Conservation (phyloP, 1,139 yeast species). For the Petasospora fabianii region DNA sequence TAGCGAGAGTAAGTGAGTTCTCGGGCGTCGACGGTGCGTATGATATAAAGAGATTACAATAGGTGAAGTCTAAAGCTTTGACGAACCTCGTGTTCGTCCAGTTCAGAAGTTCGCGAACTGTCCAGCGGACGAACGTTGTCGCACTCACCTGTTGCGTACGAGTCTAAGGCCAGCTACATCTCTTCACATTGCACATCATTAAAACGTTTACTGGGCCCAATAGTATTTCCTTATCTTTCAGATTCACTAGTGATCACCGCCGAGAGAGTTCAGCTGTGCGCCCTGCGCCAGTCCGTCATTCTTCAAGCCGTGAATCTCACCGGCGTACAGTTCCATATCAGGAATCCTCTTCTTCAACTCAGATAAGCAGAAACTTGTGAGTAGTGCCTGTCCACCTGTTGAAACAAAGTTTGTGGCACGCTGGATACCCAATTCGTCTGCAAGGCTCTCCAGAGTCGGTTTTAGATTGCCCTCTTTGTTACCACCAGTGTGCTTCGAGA, state of each 20-base stretch:
- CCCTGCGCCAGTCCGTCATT: slow-evolving; percentile 10
- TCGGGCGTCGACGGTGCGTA: too few species aligned
- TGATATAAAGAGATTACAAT: too few species aligned
- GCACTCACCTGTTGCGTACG: too few species aligned
- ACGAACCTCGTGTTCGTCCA: too few species aligned
- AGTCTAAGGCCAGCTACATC: too few species aligned
- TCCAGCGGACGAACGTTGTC: too few species aligned
- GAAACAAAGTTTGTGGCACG: slow-evolving; percentile 47
- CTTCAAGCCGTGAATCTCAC: slow-evolving; percentile 50
- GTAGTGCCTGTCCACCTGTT: slow-evolving; percentile 44
- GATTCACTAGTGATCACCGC: slow-evolving; percentile 4
- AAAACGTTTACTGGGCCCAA: too few species aligned
- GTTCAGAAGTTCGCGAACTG: too few species aligned
- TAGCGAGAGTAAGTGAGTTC: too few species aligned
- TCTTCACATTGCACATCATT: not conserved
- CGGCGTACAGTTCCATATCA: slow-evolving; percentile 41
- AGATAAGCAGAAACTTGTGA: slow-evolving; percentile 56
- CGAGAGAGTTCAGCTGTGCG: slow-evolving; percentile 3
- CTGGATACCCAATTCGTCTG: slow-evolving; percentile 58
- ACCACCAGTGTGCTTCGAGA: slow-evolving; percentile 47
- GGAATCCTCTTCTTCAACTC: slow-evolving; percentile 43
- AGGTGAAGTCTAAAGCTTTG: too few species aligned
- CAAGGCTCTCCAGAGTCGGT: slow-evolving; percentile 32
- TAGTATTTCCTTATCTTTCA: not conserved
- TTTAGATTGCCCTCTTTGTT: slow-evolving; percentile 16